A percentile compares a stretch with the other conserved stretches of the same genome.
These are phyloP conservation scores for Diaporthe australafricana DNA, from an alignment of 2,329 filamentous ascomycete species.

Conservation along the genomic window DNA sequence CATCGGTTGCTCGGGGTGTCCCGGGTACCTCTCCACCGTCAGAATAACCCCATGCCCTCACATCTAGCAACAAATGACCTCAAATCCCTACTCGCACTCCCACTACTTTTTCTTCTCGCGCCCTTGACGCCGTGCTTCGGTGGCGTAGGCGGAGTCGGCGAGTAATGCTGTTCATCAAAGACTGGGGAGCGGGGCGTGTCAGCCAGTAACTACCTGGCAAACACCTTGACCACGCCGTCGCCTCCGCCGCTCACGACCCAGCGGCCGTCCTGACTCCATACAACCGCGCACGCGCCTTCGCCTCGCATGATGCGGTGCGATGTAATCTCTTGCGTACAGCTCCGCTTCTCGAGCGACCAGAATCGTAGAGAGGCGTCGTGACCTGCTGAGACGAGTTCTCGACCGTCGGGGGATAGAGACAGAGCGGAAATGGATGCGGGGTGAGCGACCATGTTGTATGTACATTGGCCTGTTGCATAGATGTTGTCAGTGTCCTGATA, in stretches of 20 bases:
- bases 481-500: conserved; percentile 37
- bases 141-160: conserved; percentile 27
- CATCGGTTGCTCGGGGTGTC: not conserved
- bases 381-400: conserved; percentile 93
- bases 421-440: conserved; percentile 92
- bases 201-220: conserved; percentile 61
- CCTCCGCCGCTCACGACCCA: conserved; percentile 96
- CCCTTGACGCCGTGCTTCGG: conserved; percentile 26
- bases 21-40: not conserved
- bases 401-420: conserved; percentile 91
- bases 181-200: not conserved
- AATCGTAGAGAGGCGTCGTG: conserved; percentile 96
- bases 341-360: conserved; percentile 96
- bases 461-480: conserved; percentile 87
- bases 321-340: conserved; percentile 95
- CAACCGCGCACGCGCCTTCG: conserved; percentile 92
- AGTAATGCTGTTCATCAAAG: not conserved
- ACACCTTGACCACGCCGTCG: conserved; percentile 96
- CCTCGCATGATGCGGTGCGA: conserved; percentile 94
- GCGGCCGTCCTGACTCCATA: conserved; percentile 94
- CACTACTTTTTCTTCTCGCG: not conserved
- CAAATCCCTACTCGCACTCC: not conserved
- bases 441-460: conserved; percentile 98
- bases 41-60: not conserved
- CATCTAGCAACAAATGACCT: not conserved